Evolutionary conservation across 306 rosid species (phyloP).

Genomic region (Lagenaria siceraria): DNA sequence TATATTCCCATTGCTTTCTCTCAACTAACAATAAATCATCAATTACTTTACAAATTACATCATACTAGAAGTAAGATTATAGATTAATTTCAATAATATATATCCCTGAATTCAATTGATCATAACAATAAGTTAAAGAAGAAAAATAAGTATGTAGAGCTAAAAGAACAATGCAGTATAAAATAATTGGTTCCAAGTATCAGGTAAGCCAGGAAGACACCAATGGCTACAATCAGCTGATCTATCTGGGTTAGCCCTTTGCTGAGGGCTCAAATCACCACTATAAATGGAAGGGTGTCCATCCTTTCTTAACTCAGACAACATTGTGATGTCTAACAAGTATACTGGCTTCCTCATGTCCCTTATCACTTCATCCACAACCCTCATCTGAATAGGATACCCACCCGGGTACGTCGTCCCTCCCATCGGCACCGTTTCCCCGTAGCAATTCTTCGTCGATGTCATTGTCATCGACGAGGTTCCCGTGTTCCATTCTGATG

Average conservation of each 20-base stretch:
- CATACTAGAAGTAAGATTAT: not conserved
- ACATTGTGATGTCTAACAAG: constrained; percentile 70
- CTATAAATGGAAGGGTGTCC: constrained; percentile 83
- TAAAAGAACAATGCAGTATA: constrained; percentile 49
- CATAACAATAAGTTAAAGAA: not conserved
- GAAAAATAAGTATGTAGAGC: not conserved
- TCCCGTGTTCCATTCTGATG: constrained; percentile 52
- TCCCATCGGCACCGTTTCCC: constrained; percentile 54
- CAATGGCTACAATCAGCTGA: constrained; percentile 94
- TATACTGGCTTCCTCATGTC: constrained; percentile 50
- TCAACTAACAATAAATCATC: not conserved
- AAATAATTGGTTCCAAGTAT: constrained; percentile 81
- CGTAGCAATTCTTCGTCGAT: constrained; percentile 62
- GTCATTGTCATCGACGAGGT: constrained; percentile 19
- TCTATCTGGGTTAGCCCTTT: constrained; percentile 55
- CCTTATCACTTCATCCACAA: constrained; percentile 54
- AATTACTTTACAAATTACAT: not conserved
- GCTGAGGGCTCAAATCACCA: constrained; percentile 70
- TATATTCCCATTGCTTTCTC: not conserved
- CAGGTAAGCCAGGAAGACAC: constrained; percentile 96
- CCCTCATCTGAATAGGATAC: constrained; percentile 38
- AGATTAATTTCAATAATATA: not conserved
- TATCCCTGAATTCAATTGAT: not conserved
- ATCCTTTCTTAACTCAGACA: constrained; percentile 71
- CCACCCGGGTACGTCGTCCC: constrained; percentile 29